A percentile compares a stretch with the other conserved stretches of the same genome.
Conservation (phyloP, 768 basidiomycete species). For the Piloderma croceum region DNA sequence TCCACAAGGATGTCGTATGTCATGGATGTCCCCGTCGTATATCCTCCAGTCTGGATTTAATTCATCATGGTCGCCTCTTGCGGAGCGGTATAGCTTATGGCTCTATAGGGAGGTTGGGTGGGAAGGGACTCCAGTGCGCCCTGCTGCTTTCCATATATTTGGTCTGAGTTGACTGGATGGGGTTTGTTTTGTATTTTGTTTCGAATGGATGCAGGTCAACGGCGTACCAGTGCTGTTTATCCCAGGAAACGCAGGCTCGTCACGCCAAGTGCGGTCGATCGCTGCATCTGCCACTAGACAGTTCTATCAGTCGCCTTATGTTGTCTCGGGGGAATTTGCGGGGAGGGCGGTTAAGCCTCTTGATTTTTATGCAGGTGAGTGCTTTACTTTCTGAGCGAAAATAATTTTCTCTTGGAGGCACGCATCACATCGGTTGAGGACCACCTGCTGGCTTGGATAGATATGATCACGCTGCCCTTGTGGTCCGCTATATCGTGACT, state of each 20-base stretch:
- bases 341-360: constrained; percentile 45
- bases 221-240: constrained; percentile 92
- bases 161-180: constrained; percentile 3
- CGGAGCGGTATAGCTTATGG: constrained; percentile 75
- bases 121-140: constrained; percentile 59
- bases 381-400: neutral
- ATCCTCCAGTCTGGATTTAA: constrained; percentile 65
- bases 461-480: no score
- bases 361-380: constrained; percentile 83
- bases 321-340: constrained; percentile 49
- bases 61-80: constrained; percentile 63
- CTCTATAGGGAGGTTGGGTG: constrained; percentile 87
- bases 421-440: no score
- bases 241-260: constrained; percentile 95
- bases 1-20: constrained; percentile 93
- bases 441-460: no score
- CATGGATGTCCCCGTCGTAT: constrained; percentile 93
- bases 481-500: neutral
- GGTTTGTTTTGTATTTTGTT: constrained; percentile 1
- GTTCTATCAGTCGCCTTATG: constrained; percentile 59
- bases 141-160: constrained; percentile 18
- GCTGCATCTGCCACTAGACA: constrained; percentile 87
- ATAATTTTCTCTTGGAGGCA: neutral
- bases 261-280: constrained; percentile 89
- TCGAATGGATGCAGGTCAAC: constrained; percentile 5